Base-by-base conservation (phyloP, 805 yeast genomes). In the Kuraishia molischiana region DNA sequence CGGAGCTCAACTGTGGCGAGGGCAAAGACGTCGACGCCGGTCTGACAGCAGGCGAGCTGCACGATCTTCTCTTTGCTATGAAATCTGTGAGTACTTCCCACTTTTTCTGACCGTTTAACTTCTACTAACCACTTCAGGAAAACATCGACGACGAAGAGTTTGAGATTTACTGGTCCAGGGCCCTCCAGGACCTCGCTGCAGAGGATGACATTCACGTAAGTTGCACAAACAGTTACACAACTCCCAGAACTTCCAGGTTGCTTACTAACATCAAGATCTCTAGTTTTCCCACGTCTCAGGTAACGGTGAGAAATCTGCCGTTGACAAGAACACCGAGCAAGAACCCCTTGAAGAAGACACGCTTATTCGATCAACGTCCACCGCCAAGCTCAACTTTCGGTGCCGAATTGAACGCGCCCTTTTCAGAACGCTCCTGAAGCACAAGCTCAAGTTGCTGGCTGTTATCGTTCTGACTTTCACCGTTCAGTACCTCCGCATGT, bases 201-300 rank as follows among this genome's bases (percentile, higher is more conserved):
- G 82, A 79, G 61, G 79, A 83, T 32, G 85, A 77, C 55, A 69
- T 80, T 53, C 75, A 71, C 61, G 81, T 82, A 73, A 79, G 92
- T 34, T 31, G 19, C 30, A 34, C 26, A 13, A 6, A n/a, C 20
- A 13, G 9, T 26, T 32, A 19, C 5, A 20, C 11, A n/a, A 18
- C 21, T 10, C 14, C 14, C 17, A 11, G 10, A 21, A 19, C 14
- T 51, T 59, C 53, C 54, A 53, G 56, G 41, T 32, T 11, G 24
- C 14, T 21, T 19, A 19, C 21, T 39, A 46, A 53, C 30, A n/a
- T n/a, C 47, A 42, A 28, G 18, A 28, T 36, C 14, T 33, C 17
- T 32, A 54, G 60, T 47, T 48, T 42, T 50, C 53, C 44, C 35
- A 32, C 40, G 21, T 43, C 39, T 24, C 30, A 49, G 39, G 44